Conservation (phyloP, 2,329 filamentous ascomycete species). For the Xylariales sp. region DNA sequence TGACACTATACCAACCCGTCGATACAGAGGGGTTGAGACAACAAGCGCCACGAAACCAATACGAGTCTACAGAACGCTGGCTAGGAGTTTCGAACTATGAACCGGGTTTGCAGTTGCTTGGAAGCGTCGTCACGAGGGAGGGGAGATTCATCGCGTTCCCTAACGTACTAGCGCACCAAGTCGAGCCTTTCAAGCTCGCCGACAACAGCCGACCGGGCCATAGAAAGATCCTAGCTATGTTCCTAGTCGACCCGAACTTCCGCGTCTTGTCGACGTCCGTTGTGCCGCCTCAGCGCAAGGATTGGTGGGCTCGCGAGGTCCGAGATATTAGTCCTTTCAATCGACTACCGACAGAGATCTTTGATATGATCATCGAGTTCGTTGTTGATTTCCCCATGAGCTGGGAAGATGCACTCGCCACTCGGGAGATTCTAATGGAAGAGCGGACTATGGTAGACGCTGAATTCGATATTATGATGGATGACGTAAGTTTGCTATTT, state of each 20-base stretch:
- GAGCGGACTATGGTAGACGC: slow-evolving; percentile 34
- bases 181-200: slow-evolving; percentile 61
- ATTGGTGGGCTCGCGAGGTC: slow-evolving; percentile 51
- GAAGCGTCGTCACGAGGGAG: slow-evolving; percentile 58
- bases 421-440: slow-evolving; percentile 42
- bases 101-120: slow-evolving; percentile 58
- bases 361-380: slow-evolving; percentile 41
- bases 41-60: slow-evolving; percentile 49
- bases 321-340: slow-evolving; percentile 44
- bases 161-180: slow-evolving; percentile 63
- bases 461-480: slow-evolving; percentile 8
- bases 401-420: slow-evolving; percentile 41
- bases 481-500: slow-evolving; percentile 19
- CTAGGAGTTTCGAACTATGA: slow-evolving; percentile 53
- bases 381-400: slow-evolving; percentile 45
- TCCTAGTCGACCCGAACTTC: slow-evolving; percentile 66
- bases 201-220: slow-evolving; percentile 65
- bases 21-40: slow-evolving; percentile 47
- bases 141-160: slow-evolving; percentile 67
- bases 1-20: slow-evolving; percentile 62
- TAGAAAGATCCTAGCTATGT: slow-evolving; percentile 67
- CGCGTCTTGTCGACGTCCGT: slow-evolving; percentile 60
- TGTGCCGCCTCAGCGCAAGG: slow-evolving; percentile 54
- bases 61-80: slow-evolving; percentile 49
- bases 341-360: slow-evolving; percentile 51